Percentiles rank a stretch among this genome's conserved stretches.
These are phyloP conservation scores for Middelhovenomyces tepae DNA, from an alignment of 805 yeast species.

Conservation along the genomic window DNA sequence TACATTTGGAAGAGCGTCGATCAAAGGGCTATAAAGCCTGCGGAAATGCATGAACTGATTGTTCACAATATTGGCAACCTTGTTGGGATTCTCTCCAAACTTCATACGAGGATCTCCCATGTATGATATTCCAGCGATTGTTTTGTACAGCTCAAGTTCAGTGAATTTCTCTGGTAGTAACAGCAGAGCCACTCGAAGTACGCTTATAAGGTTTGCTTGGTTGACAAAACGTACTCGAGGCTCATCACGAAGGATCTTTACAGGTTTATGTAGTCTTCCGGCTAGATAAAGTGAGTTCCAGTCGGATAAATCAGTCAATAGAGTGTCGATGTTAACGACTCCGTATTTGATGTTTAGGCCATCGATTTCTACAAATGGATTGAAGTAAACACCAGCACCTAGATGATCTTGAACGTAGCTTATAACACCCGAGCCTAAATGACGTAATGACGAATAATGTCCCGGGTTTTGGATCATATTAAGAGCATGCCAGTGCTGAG, in stretches of 20 bases:
- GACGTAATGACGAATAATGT: constrained; percentile 68
- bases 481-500: constrained; percentile 65
- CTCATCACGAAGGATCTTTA: constrained; percentile 60
- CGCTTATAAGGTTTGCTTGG: constrained; percentile 69
- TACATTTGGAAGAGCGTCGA: constrained; percentile 35
- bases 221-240: constrained; percentile 56
- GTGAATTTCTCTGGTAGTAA: constrained; percentile 43
- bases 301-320: constrained; percentile 61
- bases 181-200: constrained; percentile 59
- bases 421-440: constrained; percentile 51
- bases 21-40: constrained; percentile 61
- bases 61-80: constrained; percentile 73
- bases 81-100: constrained; percentile 86
- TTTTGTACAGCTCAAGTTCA: constrained; percentile 61
- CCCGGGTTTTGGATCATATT: constrained; percentile 58
- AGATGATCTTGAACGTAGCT: constrained; percentile 45
- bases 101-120: constrained; percentile 83
- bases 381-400: constrained; percentile 91
- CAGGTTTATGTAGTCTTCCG: constrained; percentile 92
- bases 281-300: constrained; percentile 86
- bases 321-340: constrained; percentile 53
- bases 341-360: constrained; percentile 74
- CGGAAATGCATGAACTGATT: constrained; percentile 67
- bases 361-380: constrained; percentile 70
- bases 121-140: constrained; percentile 74